Conservation (phyloP, 129 eudicot genomes). For the Smallanthus sonchifolius region DNA sequence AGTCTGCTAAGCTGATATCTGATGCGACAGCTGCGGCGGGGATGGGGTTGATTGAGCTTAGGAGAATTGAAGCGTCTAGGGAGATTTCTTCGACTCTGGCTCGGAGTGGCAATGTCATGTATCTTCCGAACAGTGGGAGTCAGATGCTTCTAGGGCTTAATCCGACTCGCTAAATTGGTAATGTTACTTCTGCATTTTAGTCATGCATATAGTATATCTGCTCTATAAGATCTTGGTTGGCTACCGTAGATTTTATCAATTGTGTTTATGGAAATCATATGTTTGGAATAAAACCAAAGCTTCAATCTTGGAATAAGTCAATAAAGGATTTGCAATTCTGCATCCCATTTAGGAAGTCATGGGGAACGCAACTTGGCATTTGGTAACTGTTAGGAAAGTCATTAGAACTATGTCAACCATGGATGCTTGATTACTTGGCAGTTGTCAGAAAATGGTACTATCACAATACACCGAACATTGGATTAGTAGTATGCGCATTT, state of each 20-base stretch:
- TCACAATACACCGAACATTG: background rate
- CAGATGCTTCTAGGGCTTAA: slow-evolving; percentile 69
- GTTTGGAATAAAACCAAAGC: background rate
- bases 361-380: no score
- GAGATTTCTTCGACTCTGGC: slow-evolving; percentile 58
- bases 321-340: background rate
- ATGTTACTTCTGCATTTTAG: background rate
- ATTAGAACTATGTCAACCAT: background rate
- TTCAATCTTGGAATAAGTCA: background rate
- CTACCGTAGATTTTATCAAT: background rate
- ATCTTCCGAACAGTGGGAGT: slow-evolving; percentile 50
- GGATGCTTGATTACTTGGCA: background rate
- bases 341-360: no score
- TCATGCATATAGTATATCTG: background rate
- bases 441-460: background rate
- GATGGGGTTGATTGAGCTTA: slow-evolving; percentile 84
- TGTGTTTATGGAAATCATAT: background rate
- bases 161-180: slow-evolving; percentile 56
- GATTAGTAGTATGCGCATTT: background rate
- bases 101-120: slow-evolving; percentile 58
- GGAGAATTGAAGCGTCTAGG: slow-evolving; percentile 89
- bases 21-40: slow-evolving; percentile 85
- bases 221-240: background rate
- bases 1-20: slow-evolving; percentile 83
- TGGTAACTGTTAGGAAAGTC: background rate